phyloP scores from a whole-genome alignment of 2,329 filamentous ascomycete genomes.

The Bipolaris gigantea region DNA sequence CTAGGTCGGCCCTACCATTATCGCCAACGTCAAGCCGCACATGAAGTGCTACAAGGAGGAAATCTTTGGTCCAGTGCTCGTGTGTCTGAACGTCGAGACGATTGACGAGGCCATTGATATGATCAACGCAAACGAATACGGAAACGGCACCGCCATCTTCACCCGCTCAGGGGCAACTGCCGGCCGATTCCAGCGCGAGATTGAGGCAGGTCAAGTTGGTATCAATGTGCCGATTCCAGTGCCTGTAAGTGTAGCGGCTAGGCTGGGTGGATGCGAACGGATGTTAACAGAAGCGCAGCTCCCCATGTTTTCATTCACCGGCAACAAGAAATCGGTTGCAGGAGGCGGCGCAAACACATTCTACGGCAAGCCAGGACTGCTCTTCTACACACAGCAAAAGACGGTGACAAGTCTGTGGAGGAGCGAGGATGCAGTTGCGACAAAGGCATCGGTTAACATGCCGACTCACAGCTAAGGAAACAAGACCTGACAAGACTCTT shows the following conservation, averaged over 20 bases:
- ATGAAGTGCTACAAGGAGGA: slow-evolving; percentile 87
- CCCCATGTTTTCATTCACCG: slow-evolving; percentile 67
- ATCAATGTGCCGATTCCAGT: slow-evolving; percentile 82
- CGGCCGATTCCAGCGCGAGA: slow-evolving; percentile 74
- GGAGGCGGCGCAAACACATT: slow-evolving; percentile 92
- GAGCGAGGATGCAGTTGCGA: slow-evolving; percentile 78
- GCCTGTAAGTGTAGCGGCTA: slow-evolving; percentile 35
- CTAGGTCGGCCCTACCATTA: slow-evolving; percentile 77
- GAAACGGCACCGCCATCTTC: slow-evolving; percentile 85
- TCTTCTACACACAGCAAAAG: slow-evolving; percentile 97
- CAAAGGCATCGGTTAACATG: slow-evolving; percentile 88
- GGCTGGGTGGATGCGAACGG: neutral
- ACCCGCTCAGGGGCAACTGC: slow-evolving; percentile 77
- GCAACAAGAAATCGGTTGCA: slow-evolving; percentile 83
- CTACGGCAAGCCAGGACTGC: slow-evolving; percentile 88
- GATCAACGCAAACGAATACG: slow-evolving; percentile 85
- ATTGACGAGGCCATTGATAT: slow-evolving; percentile 78
- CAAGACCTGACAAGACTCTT: too few species aligned
- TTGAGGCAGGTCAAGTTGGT: slow-evolving; percentile 83
- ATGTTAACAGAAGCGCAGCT: slow-evolving; percentile 37
- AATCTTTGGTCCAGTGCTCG: slow-evolving; percentile 82
- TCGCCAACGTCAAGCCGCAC: slow-evolving; percentile 74
- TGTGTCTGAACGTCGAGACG: slow-evolving; percentile 76
- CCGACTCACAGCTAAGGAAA: slow-evolving; percentile 60
- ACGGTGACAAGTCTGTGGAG: slow-evolving; percentile 91